Evolutionary conservation across 371 early-diverging fungal genomes (phyloP).

Genomic region (Chytridiales sp.): DNA sequence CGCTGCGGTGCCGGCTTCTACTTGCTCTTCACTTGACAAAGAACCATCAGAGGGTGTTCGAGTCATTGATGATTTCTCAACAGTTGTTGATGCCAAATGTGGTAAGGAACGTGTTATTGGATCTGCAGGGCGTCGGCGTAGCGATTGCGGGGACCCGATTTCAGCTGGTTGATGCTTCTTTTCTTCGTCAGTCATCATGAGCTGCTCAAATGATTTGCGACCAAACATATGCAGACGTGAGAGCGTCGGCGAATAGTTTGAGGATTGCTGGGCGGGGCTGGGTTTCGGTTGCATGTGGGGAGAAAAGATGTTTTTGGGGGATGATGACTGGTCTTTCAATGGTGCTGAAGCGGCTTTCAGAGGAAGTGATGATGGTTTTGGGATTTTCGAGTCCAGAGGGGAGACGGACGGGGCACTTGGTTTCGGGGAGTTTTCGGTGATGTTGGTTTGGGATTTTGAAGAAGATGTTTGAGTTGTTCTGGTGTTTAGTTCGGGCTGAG

Average conservation of each 20-base stretch:
- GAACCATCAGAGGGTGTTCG: too few species aligned
- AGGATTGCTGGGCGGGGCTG: background rate
- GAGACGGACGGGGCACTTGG: background rate
- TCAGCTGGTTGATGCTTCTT: slow-evolving; percentile 7
- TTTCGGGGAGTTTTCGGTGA: too few species aligned
- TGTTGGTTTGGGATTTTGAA: too few species aligned
- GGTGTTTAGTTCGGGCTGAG: too few species aligned
- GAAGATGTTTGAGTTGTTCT: too few species aligned
- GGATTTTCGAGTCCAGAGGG: background rate
- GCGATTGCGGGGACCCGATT: slow-evolving; percentile 1
- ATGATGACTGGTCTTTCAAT: background rate
- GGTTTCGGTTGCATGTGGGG: background rate
- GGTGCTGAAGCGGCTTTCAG: background rate
- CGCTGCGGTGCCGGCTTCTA: slow-evolving; percentile 12
- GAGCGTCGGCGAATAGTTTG: background rate
- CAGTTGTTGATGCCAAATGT: too few species aligned
- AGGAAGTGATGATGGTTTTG: background rate
- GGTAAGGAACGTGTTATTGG: too few species aligned
- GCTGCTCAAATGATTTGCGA: background rate
- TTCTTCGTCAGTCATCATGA: background rate
- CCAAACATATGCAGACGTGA: background rate
- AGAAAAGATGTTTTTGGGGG: background rate
- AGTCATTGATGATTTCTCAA: too few species aligned
- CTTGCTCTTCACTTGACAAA: too few species aligned
- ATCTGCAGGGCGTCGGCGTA: too few species aligned